Conservation (phyloP, 495 filamentous ascomycete species). For the Penicillium cinerascens region DNA sequence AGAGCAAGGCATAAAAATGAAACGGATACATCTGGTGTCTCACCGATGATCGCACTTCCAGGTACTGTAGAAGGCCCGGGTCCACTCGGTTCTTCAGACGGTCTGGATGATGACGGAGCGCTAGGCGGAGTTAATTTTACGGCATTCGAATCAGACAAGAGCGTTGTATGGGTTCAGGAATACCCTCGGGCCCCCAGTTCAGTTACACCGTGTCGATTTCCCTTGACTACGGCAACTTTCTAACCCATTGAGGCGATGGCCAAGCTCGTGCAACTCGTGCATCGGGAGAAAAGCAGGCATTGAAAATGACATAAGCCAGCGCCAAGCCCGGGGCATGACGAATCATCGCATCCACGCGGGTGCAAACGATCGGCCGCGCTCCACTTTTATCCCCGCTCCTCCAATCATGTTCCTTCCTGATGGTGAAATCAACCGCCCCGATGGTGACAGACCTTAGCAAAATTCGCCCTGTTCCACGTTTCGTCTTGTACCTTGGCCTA, state of each 20-base stretch:
- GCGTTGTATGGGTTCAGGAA: not conserved
- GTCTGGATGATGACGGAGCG: constrained; percentile 36
- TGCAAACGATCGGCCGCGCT: constrained; percentile 11
- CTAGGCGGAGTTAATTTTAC: constrained; percentile 12
- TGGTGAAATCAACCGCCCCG: constrained; percentile 18
- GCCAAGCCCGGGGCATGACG: constrained; percentile 16
- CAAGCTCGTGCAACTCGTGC: too few relatives aligned
- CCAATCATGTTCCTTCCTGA: constrained; percentile 10
- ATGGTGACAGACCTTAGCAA: constrained; percentile 14
- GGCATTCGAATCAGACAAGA: not conserved
- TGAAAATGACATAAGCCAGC: constrained; percentile 8
- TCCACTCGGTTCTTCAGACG: constrained; percentile 8
- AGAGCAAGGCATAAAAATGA: not conserved
- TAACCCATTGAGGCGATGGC: too few relatives aligned
- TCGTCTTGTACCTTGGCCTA: not conserved
- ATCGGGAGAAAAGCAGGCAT: not conserved
- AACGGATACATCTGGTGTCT: not conserved
- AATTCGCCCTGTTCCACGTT: not conserved
- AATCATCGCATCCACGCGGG: constrained; percentile 17
- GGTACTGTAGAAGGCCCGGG: constrained; percentile 16
- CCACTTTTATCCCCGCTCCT: not conserved
- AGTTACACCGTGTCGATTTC: too few relatives aligned
- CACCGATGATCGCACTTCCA: constrained; percentile 16
- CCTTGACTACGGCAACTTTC: too few relatives aligned
- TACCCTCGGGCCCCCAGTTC: too few relatives aligned